phyloP scores from a whole-genome alignment of 108 stramenopile species.

The Mediolabrus comicus region DNA sequence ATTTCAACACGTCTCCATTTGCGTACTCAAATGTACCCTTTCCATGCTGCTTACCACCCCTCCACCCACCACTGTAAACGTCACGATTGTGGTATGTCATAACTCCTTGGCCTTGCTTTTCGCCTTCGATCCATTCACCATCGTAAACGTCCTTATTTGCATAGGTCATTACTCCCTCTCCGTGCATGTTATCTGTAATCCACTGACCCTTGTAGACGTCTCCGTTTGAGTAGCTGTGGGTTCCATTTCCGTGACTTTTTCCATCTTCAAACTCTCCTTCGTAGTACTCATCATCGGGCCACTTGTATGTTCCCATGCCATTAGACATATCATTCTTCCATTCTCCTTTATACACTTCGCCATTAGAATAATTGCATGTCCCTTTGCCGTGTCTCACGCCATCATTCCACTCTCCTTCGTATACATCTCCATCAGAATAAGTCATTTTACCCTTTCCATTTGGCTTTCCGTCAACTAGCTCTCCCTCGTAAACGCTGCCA shows the following conservation, averaged over 20 bases:
- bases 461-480: background rate
- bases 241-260: conserved; percentile 45
- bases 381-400: background rate
- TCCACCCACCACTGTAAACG: conserved; percentile 18
- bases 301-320: background rate
- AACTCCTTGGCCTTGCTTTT: background rate
- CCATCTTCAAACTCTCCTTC: conserved; percentile 59
- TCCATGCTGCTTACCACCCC: conserved; percentile 21
- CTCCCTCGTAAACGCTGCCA: background rate
- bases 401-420: background rate
- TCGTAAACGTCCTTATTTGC: conserved; percentile 14
- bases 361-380: background rate
- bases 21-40: conserved; percentile 26
- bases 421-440: background rate
- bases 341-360: background rate
- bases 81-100: background rate
- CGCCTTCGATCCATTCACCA: background rate
- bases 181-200: conserved; percentile 36
- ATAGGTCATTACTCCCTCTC: conserved; percentile 51
- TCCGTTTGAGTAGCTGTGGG: conserved; percentile 38
- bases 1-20: conserved; percentile 31
- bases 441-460: background rate
- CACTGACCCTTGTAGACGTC: conserved; percentile 61
- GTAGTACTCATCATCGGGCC: conserved; percentile 67
- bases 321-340: background rate